Conservation (phyloP, 345 rosid genomes). For the Cardamine chenopodiifolia region DNA sequence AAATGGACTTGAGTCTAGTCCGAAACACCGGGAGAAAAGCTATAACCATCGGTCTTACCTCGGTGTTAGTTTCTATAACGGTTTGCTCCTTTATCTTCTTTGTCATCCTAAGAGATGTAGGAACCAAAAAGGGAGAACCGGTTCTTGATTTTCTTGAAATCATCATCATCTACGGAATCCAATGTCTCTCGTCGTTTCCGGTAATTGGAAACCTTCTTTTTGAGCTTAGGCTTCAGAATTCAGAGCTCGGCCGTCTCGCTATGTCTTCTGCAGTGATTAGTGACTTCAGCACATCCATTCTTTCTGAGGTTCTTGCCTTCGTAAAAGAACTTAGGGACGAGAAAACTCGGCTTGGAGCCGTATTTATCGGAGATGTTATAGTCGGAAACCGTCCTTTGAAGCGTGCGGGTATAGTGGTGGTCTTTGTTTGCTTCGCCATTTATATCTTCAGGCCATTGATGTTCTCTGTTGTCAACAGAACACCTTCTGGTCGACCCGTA, state of each 20-base stretch:
- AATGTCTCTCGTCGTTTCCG: constrained; percentile 46
- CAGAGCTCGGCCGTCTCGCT: constrained; percentile 57
- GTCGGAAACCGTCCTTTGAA: constrained; percentile 33
- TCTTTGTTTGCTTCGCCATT: constrained; percentile 25
- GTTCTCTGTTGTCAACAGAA: constrained; percentile 34
- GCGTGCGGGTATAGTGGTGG: constrained; percentile 20
- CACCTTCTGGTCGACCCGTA: constrained; percentile 48
- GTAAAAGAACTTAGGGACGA: constrained; percentile 35
- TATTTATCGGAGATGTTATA: constrained; percentile 35
- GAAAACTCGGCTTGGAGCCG: constrained; percentile 31
- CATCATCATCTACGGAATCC: constrained; percentile 28
- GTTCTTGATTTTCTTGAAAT: not conserved
- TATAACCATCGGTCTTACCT: constrained; percentile 35
- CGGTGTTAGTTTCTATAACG: constrained; percentile 40
- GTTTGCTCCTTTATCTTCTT: constrained; percentile 38
- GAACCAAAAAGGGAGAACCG: constrained; percentile 22
- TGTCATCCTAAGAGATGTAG: constrained; percentile 22
- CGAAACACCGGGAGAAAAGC: constrained; percentile 42
- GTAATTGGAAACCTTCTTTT: constrained; percentile 52
- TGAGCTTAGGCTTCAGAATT: constrained; percentile 54
- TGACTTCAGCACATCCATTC: constrained; percentile 35
- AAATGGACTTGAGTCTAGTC: constrained; percentile 49
- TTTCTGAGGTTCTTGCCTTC: constrained; percentile 19
- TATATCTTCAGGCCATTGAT: constrained; percentile 40
- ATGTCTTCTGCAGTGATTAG: constrained; percentile 51